phyloP scores from a whole-genome alignment of 441 rosid species.

The Syzygium malaccense region DNA sequence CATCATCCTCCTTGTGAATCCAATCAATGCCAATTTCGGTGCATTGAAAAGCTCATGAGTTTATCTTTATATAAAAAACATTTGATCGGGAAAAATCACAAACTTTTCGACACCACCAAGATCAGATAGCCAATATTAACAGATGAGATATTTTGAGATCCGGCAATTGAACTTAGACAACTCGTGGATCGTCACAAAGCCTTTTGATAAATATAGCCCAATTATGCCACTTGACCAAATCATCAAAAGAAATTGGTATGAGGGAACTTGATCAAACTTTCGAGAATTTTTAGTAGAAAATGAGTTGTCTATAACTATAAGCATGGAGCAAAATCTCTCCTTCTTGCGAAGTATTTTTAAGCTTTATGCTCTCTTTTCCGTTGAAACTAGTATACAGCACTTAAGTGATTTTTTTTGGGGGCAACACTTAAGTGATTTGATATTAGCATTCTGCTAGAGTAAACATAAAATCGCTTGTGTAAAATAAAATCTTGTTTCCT shows the following conservation, averaged over 20 bases:
- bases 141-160: neutral
- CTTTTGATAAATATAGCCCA: neutral
- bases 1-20: neutral
- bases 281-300: neutral
- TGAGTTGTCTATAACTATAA: neutral
- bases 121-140: neutral
- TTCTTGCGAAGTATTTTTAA: neutral
- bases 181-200: neutral
- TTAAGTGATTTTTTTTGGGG: no score
- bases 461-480: neutral
- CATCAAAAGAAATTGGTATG: neutral
- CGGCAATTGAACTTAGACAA: neutral
- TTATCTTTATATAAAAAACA: neutral
- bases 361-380: neutral
- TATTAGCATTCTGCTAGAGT: neutral
- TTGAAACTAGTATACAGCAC: neutral
- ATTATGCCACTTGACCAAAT: neutral
- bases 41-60: neutral
- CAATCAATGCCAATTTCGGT: neutral
- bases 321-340: neutral
- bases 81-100: neutral
- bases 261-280: neutral
- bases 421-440: neutral
- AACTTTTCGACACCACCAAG: neutral
- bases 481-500: neutral